Evolutionary conservation across 768 basidiomycete species (phyloP), one percentile per base, ranked within the genome.

Genomic region (Podaxis rugospora): DNA sequence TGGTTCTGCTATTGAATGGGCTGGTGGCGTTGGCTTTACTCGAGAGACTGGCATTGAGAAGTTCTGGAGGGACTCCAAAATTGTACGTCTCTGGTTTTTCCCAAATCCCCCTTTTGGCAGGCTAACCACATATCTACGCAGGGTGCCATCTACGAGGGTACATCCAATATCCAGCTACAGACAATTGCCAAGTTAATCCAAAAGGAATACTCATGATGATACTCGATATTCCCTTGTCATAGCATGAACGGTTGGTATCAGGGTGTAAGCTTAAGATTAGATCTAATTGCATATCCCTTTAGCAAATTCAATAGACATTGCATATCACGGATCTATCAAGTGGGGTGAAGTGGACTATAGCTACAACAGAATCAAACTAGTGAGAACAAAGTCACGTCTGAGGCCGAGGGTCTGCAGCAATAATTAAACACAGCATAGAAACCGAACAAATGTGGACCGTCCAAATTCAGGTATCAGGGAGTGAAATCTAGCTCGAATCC

Each of bases 121-220:
- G 46, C 59, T 66, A 23, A 64, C 62, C 4, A 10, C 54, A 1
- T 13, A 1, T 13, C 49, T n/a, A 36, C 42, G 21, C 57, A 93
- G 91, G 92, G 93, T 27, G 90, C 92, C 1, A 93, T 94, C 55
- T 94, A 94, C 67, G 93, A 95, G 69, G 94, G 96, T 40, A 98
- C 96, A 47, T 93, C 90, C n/a, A 99, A 98, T 72, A 98, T 99
- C 61, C 97, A 98, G 72, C 78, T 98, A 36, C 89, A 95, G 74
- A 99, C 97, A 0, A 97, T 99, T 67, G 92, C 95, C 4, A 96
- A 90, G 75, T 86, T 90, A 63, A 83, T 96, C 58, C 90, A 94
- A 72, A 92, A 92, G 74, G 81, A 93, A 69, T 86, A 93, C 66
- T 88, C 90, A 68, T 90, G 72, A 44, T 27, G 39, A 21, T 53